Conservation (phyloP, 805 yeast species). For the Ogataea paradorogensis region DNA sequence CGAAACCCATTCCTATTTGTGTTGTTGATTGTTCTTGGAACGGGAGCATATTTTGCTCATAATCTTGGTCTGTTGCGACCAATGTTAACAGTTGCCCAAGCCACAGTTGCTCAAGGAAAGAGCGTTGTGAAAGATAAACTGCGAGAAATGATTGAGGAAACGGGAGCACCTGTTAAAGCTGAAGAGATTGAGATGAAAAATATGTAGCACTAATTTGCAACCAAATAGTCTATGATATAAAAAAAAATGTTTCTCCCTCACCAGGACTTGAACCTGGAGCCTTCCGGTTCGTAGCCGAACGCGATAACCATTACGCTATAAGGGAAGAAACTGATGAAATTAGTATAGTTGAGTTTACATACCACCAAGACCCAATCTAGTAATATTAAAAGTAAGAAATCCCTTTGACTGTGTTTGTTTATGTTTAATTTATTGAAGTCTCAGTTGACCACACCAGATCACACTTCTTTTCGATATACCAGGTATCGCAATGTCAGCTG, state of each 20-base stretch:
- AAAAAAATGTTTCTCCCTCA: conserved; percentile 34
- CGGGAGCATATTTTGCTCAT: conserved; percentile 65
- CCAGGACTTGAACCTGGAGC: conserved; percentile 57
- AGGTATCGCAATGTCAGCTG: conserved; percentile 20
- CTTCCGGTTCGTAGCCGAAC: conserved; percentile 36
- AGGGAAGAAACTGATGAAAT: conserved; percentile 22
- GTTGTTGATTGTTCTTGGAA: conserved; percentile 53
- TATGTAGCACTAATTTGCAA: too few relatives aligned
- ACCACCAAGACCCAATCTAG: neutral
- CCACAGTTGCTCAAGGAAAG: conserved; percentile 56
- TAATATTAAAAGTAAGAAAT: neutral
- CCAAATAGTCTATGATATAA: too few relatives aligned
- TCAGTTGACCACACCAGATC: conserved; percentile 29
- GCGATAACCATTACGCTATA: conserved; percentile 34
- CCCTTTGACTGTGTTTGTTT: conserved; percentile 2
- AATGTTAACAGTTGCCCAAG: conserved; percentile 54
- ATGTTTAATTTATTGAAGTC: conserved; percentile 13
- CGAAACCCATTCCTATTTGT: conserved; percentile 83
- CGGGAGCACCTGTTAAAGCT: neutral
- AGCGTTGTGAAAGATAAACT: conserved; percentile 58
- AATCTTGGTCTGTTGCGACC: conserved; percentile 76
- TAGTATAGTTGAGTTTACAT: neutral
- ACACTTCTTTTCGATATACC: conserved; percentile 20
- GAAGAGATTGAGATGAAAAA: conserved; percentile 1
- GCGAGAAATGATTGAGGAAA: conserved; percentile 44